Base-by-base conservation (phyloP, 2,329 filamentous ascomycete species). In the Atkinsonella texensis region DNA sequence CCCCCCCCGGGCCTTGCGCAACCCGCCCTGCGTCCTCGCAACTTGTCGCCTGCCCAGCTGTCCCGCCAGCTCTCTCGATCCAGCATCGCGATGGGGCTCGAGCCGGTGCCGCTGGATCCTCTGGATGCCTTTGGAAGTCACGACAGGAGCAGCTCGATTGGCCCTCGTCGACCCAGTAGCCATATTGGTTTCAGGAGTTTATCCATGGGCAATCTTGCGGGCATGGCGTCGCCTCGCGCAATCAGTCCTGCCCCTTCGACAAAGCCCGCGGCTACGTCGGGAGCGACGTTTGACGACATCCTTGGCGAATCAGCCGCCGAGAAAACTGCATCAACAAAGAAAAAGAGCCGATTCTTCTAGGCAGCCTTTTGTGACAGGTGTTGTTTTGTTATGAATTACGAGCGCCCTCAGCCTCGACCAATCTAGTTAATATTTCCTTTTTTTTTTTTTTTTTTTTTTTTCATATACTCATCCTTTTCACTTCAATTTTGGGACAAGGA, bases 261-360 rank as follows among this genome's bases (percentile, higher is more conserved):
- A 2, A 56, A 57, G 20, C 55, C 58, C 5, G 55, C 60, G 9
- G 57, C 55, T 2, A 62, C 56, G 20, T 59, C 65, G 11, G 66
- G 69, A 3, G 65, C 68, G 31, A 76, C 73, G 0, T 76, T 76
- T 59, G 73, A 76, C 55, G 73, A 76, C 47, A 76, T 76, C 38
- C 61, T 76, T 23, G 67, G 68, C 9, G 62, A 61, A 32, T 31
- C 52, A n/a, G 58, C 57, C 11, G 4, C 3, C 11, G 56, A 66
- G 42, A 64, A 65, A 55, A 66, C 60, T 28, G 49, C 51, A 35
- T 52, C 59, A 38, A 17, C 47, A 13, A 70, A 70, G 65, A 71
- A 70, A 60, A 71, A 69, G 63, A 63, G 64, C 47, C 63, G 69
- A 46, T 72, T 70, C 56, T 71, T 70, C 55, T 71, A 58, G 57